Evolutionary conservation across 768 basidiomycete genomes (phyloP), one percentile per base, ranked within the genome.

Genomic region (Thelephora ganbajun): DNA sequence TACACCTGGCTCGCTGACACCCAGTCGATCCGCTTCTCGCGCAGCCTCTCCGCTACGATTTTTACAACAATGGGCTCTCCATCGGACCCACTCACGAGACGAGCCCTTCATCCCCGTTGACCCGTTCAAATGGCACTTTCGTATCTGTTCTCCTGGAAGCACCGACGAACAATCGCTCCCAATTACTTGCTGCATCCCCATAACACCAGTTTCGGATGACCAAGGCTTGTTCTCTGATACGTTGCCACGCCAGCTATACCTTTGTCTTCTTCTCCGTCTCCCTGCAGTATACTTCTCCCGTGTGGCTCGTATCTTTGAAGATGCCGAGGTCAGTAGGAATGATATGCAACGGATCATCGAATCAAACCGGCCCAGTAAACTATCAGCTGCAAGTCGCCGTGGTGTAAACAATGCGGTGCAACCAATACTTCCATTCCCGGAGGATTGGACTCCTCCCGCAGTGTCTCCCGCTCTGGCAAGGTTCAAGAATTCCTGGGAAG

Each of bases 211-310:
- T 46, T 49, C 12, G 13, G 36, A 47, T 7, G 30, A n/a, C 2
- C 22, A 49, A 7, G 47, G 44, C 1, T 49, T 63, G 52, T 60
- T 66, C 18, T 33, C 58, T n/a, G 68, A 69, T 36, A 66, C 63
- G 1, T 35, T 74, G 13, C 66, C 71, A 0, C 63, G 71, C 19
- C 69, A 72, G 52, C 22, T 61, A 0, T 76, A 75, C 53, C 60
- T 73, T 39, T 60, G 64, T 42, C 37, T 64, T 22, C 73, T 88
- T 6, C 69, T 88, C 14, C 73, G 78, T 13, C 70, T 89, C n/a
- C 87, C 86, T 1, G 73, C 80, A 0, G 67, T 87, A 55, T 89
- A 89, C 57, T 89, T 87, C 61, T 74, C 79, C 2, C 78, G 86
- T 2, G 86, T 89, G 19, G 74, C 82, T 2, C 71, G 76, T 43